phyloP scores from a whole-genome alignment of 441 rosid genomes.

The Erodium moschatum region DNA sequence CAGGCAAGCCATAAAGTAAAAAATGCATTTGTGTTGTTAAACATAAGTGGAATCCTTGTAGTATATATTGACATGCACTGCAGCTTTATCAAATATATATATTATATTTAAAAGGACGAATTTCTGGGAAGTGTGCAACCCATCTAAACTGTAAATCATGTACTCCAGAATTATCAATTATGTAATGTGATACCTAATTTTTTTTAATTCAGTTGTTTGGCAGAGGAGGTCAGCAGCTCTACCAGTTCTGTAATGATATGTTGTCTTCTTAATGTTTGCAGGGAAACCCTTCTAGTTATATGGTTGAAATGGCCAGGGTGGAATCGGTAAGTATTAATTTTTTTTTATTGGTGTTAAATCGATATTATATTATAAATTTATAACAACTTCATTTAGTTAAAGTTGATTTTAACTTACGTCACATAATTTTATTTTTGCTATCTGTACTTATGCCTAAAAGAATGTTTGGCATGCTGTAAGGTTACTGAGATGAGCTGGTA shows the following conservation, averaged over 20 bases:
- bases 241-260: conserved; percentile 7
- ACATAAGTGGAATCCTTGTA: neutral
- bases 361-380: conserved; percentile 8
- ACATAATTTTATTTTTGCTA: too few relatives aligned
- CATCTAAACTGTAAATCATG: neutral
- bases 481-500: neutral
- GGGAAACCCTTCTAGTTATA: conserved; percentile 67
- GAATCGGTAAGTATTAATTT: conserved; percentile 57
- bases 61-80: neutral
- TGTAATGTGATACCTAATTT: neutral
- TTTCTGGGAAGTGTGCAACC: neutral
- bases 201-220: too few relatives aligned
- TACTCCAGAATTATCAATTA: neutral
- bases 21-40: neutral
- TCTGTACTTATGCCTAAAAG: neutral
- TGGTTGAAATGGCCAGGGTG: conserved; percentile 91
- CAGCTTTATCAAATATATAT: neutral
- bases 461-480: neutral
- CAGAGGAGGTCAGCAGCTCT: neutral
- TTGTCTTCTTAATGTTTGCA: conserved; percentile 29
- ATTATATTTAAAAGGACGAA: neutral
- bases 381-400: neutral
- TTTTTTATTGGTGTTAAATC: neutral
- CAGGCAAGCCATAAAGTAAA: neutral
- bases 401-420: neutral